Base-by-base conservation (phyloP, 768 basidiomycete genomes). In the Tulasnella sp. region DNA sequence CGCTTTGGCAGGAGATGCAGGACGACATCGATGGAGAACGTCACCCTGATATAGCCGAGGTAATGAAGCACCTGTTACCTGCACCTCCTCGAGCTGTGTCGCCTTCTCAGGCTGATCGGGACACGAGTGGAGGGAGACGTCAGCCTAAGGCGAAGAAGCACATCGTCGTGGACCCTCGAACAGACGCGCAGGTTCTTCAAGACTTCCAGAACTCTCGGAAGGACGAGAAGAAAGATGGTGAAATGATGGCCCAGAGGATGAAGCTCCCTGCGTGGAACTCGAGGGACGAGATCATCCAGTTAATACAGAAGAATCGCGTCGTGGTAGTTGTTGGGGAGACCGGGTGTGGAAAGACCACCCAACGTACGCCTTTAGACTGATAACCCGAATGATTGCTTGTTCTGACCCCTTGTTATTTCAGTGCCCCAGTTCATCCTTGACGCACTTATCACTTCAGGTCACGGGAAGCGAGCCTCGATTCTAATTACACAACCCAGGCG, bases 391-490 rank as follows among this genome's bases (percentile, higher is more conserved):
- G n/a, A n/a, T 26, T 38, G 13, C 19, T 19, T 19, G n/a, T 23
- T 34, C 50, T 44, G 15, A 13, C n/a, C 34, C 10, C n/a, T n/a
- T n/a, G n/a, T n/a, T n/a, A n/a, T 41, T 17, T 50, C 67, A 85
- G 85, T 94, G 5, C 93, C 94, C 13, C 89, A 94, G 64, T 94
- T 90, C 65, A 83, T 97, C 55, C 74, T 96, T 49, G 92, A 96
- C 65, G 81, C 86, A 43, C 78, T 88, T 45, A 93, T 95, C 50
- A 63, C 73, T 7, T 74, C 77, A 0, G 74, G 74, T 15, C 72
- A 71, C 17, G 91, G 90, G 10, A 79, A 83, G 2, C 73, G 75
- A 24, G 83, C 83, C 9, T 85, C 80, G 1, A 90, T 97, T 52
- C 72, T 96, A 42, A 75, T 94, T 4, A 95, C 94, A 1, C 94